These are phyloP conservation scores for Trichoderma reesei DNA, from an alignment of 495 filamentous ascomycete species.

Conservation along the genomic window DNA sequence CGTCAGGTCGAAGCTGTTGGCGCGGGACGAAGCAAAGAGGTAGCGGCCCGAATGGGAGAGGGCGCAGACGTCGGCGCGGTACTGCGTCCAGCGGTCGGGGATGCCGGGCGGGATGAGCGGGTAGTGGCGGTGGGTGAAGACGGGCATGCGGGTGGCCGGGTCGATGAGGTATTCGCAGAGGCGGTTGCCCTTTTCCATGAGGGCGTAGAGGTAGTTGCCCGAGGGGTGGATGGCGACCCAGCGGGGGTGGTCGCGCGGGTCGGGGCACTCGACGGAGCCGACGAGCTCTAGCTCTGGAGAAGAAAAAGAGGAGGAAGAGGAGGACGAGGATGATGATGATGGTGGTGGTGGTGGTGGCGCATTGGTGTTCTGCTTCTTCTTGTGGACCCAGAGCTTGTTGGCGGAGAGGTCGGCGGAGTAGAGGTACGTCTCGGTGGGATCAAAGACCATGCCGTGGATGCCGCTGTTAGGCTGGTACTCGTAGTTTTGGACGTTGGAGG, in stretches of 20 bases:
- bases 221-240: conserved; percentile 75
- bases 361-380: too few species aligned
- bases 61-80: conserved; percentile 69
- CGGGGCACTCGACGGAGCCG: conserved; percentile 60
- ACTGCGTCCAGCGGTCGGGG: conserved; percentile 42
- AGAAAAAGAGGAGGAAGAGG: too few species aligned
- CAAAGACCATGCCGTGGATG: conserved; percentile 85
- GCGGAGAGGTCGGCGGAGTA: conserved; percentile 77
- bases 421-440: conserved; percentile 71
- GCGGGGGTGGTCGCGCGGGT: conserved; percentile 62
- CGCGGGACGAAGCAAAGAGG: conserved; percentile 71
- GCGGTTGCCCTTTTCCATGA: conserved; percentile 80
- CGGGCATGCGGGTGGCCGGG: conserved; percentile 61
- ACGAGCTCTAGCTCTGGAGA: conserved; percentile 51
- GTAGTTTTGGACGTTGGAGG: conserved; percentile 68
- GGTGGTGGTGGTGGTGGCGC: too few species aligned
- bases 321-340: too few species aligned
- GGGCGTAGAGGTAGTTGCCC: conserved; percentile 67
- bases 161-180: conserved; percentile 74
- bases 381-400: conserved; percentile 81
- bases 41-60: conserved; percentile 55
- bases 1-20: conserved; percentile 63
- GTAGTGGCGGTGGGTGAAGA: conserved; percentile 69
- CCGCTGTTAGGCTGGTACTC: conserved; percentile 62
- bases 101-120: conserved; percentile 67